Percentiles rank a stretch among this genome's conserved stretches.
Evolutionary conservation across 345 rosid genomes (phyloP).

Genomic region (Noccaea bulbosa): DNA sequence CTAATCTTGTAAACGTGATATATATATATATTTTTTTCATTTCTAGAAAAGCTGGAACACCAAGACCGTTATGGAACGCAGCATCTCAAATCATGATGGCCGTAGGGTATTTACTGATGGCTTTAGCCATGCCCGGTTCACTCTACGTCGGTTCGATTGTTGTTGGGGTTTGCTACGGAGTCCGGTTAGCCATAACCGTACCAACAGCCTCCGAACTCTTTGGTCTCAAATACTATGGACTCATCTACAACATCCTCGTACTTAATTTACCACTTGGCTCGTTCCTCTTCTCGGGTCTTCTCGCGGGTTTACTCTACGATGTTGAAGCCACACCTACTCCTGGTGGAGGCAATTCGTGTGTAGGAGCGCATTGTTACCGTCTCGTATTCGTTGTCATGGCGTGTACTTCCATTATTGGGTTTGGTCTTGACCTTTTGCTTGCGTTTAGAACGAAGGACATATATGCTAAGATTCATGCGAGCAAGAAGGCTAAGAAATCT

Average conservation of each 20-base stretch:
- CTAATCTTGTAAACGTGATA: slow-evolving; percentile 21
- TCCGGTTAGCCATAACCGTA: slow-evolving; percentile 52
- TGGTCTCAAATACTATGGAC: slow-evolving; percentile 60
- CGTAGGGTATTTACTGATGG: slow-evolving; percentile 54
- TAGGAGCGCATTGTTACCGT: slow-evolving; percentile 58
- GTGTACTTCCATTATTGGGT: slow-evolving; percentile 48
- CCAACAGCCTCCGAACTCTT: slow-evolving; percentile 64
- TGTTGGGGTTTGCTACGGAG: slow-evolving; percentile 63
- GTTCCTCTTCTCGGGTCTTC: slow-evolving; percentile 66
- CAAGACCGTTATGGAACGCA: slow-evolving; percentile 64
- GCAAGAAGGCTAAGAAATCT: slow-evolving; percentile 55
- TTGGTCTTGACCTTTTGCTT: slow-evolving; percentile 52
- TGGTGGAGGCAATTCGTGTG: slow-evolving; percentile 52
- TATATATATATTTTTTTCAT: background rate
- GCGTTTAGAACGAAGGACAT: slow-evolving; percentile 50
- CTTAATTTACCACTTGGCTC: slow-evolving; percentile 60
- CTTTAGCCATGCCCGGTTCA: slow-evolving; percentile 60
- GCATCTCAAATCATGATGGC: slow-evolving; percentile 57
- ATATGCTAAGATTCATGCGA: slow-evolving; percentile 53
- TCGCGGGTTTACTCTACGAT: slow-evolving; percentile 64
- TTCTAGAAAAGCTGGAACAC: slow-evolving; percentile 52
- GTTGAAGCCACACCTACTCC: slow-evolving; percentile 48
- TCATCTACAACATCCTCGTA: slow-evolving; percentile 56
- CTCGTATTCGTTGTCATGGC: slow-evolving; percentile 57
- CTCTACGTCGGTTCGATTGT: slow-evolving; percentile 59